These are phyloP conservation scores for Linderina pennispora DNA, from an alignment of 192 early-diverging fungal species.

Conservation along the genomic window DNA sequence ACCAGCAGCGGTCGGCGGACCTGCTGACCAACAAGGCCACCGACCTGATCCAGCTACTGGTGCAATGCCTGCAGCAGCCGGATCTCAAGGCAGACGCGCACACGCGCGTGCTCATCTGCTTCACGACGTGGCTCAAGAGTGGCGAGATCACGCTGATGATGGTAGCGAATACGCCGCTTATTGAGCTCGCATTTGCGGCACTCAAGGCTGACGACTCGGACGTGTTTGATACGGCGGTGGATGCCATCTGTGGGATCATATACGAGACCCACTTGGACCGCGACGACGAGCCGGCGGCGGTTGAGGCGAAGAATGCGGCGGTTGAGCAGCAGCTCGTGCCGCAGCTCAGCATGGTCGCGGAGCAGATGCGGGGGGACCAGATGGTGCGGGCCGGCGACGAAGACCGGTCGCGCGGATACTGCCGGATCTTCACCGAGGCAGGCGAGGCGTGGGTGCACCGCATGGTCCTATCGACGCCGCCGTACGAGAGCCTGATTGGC, in stretches of 20 bases:
- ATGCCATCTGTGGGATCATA: constrained; percentile 78
- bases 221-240: constrained; percentile 79
- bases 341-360: constrained; percentile 38
- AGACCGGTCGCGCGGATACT: constrained; percentile 74
- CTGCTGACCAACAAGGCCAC: constrained; percentile 60
- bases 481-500: constrained; percentile 68
- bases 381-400: constrained; percentile 64
- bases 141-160: constrained; percentile 67
- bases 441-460: constrained; percentile 79
- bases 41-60: constrained; percentile 66
- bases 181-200: constrained; percentile 67
- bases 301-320: constrained; percentile 51
- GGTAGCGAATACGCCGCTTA: constrained; percentile 58
- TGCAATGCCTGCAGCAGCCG: constrained; percentile 59
- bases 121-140: constrained; percentile 78
- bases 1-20: constrained; percentile 47
- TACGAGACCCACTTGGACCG: constrained; percentile 52
- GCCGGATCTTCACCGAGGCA: constrained; percentile 84
- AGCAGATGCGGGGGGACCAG: constrained; percentile 30
- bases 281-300: constrained; percentile 44
- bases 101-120: constrained; percentile 60
- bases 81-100: constrained; percentile 54
- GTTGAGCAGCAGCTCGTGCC: constrained; percentile 56
- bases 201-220: constrained; percentile 51
- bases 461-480: constrained; percentile 60